Evolutionary conservation across 768 basidiomycete genomes (phyloP), one percentile per base, ranked within the genome.

Genomic region (Punctularia strigosozonata): DNA sequence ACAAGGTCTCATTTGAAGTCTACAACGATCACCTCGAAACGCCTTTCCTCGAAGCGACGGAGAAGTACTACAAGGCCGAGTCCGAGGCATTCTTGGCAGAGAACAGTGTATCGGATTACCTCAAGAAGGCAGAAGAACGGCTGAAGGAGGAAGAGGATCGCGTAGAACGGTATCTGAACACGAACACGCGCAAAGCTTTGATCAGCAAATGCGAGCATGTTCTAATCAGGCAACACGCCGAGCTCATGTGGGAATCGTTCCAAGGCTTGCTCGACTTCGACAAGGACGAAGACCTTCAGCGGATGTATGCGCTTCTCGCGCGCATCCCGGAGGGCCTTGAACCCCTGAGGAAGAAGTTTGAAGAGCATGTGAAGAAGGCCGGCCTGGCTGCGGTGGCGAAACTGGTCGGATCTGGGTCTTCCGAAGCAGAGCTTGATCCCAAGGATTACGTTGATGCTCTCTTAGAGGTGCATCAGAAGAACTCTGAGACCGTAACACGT

Each of bases 391-490:
- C 88, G 1, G 82, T 97, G 19, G 74, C 80, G 34, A 86, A 81
- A 53, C 57, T 80, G 20, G 65, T 66, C 7, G 64, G 74, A 37
- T 69, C 69, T 32, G 80, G 77, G 32, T 55, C 59, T 14, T 71
- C 66, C 3, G 62, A 59, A 15, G 67, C 71, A 3, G 77, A 83
- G 6, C 62, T 89, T 47, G 92, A 95, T 54, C 88, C 94, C 19
- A 95, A 91, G 59, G 80, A 80, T 21, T 99, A 98, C 50, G 86
- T 98, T 40, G 89, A 95, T 53, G 86, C 89, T 1, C 54, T 99
- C 38, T 64, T 99, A 30, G 83, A 88, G 42, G 88, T 98, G 8
- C 88, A 97, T 54, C 73, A 73, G 53, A 95, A 91, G 70, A 92
- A 90, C 60, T 77, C 77, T 21, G 87, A 88, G 49, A 87, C 87